phyloP scores from a whole-genome alignment of 768 basidiomycete species.

The Auriculariales sp. region DNA sequence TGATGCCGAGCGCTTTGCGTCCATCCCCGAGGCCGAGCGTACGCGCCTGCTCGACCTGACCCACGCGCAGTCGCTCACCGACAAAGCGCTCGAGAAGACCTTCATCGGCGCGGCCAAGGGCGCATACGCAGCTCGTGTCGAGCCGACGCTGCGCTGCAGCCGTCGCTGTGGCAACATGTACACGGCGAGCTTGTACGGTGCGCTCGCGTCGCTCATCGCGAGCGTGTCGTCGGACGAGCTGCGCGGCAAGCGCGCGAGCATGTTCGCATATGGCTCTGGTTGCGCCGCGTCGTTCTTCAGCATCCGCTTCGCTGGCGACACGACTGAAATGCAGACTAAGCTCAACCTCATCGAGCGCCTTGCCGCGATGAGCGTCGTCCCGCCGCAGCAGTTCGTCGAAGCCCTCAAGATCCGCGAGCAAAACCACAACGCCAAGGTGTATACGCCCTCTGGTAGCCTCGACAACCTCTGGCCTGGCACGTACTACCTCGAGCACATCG shows the following conservation, averaged over 20 bases:
- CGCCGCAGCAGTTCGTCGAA: conserved; percentile 83
- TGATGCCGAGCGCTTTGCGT: conserved; percentile 47
- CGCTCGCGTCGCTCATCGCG: conserved; percentile 75
- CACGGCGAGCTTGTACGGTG: conserved; percentile 90
- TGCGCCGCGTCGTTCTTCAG: conserved; percentile 93
- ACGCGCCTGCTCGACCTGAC: conserved; percentile 48
- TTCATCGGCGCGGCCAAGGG: conserved; percentile 72
- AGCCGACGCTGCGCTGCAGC: conserved; percentile 75
- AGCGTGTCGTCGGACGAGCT: conserved; percentile 55
- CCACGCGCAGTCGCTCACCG: conserved; percentile 64
- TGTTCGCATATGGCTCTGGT: conserved; percentile 96
- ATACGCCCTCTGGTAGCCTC: conserved; percentile 70
- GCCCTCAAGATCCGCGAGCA: conserved; percentile 80
- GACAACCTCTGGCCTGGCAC: conserved; percentile 91
- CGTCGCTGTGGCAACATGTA: conserved; percentile 96
- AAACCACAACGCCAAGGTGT: conserved; percentile 84
- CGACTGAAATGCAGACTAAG: conserved; percentile 63
- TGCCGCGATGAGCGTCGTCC: conserved; percentile 76
- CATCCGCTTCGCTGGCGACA: conserved; percentile 76
- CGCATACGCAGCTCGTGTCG: conserved; percentile 59
- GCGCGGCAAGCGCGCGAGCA: conserved; percentile 68
- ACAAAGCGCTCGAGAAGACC: conserved; percentile 91
- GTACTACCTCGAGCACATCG: conserved; percentile 85
- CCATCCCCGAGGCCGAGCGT: conserved; percentile 59
- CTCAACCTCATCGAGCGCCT: conserved; percentile 70